Percentiles rank a stretch among this genome's conserved stretches.
Evolutionary conservation across 768 basidiomycete species (phyloP).

Genomic region (Mycena haematopus): DNA sequence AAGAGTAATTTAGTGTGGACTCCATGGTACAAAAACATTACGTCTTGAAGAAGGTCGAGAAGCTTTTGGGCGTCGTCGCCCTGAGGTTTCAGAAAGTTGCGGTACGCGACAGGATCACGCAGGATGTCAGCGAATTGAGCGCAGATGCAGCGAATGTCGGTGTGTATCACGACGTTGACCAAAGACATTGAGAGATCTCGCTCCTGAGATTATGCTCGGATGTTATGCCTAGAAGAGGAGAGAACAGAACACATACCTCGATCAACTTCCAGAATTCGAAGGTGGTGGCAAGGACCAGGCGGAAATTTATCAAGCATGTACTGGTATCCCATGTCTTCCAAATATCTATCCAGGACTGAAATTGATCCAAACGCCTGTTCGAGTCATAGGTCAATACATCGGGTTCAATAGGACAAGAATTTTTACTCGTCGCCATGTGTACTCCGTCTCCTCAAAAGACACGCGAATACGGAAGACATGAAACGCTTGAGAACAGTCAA

Average conservation of each 20-base stretch:
- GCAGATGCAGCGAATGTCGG: slow-evolving; percentile 25
- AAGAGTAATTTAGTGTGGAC: too few relatives aligned
- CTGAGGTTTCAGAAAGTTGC: slow-evolving; percentile 18
- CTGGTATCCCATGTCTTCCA: slow-evolving; percentile 24
- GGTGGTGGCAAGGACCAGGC: slow-evolving; percentile 11
- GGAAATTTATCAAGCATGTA: slow-evolving; percentile 24
- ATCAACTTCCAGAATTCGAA: slow-evolving; percentile 20
- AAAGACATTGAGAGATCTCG: slow-evolving; percentile 17
- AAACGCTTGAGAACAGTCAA: slow-evolving; percentile 8
- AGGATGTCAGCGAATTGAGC: slow-evolving; percentile 21
- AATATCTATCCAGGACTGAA: slow-evolving; percentile 10
- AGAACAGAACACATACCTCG: slow-evolving; percentile 11
- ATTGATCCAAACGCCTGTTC: slow-evolving; percentile 11
- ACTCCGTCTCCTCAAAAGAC: slow-evolving; percentile 17
- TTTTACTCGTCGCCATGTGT: not conserved
- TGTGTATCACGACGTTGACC: slow-evolving; percentile 24
- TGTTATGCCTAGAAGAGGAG: not conserved
- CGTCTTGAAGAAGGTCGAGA: slow-evolving; percentile 32
- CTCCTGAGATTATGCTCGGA: not conserved
- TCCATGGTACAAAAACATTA: not conserved
- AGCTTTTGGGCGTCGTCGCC: slow-evolving; percentile 29
- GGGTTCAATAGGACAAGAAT: not conserved
- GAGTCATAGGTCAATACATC: not conserved
- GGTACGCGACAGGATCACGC: slow-evolving; percentile 1
- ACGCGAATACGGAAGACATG: slow-evolving; percentile 17